A percentile compares a stretch with the other conserved stretches of the same genome.
Conservation (phyloP, 2,329 filamentous ascomycete genomes). For the Pestalotiopsis fici region DNA sequence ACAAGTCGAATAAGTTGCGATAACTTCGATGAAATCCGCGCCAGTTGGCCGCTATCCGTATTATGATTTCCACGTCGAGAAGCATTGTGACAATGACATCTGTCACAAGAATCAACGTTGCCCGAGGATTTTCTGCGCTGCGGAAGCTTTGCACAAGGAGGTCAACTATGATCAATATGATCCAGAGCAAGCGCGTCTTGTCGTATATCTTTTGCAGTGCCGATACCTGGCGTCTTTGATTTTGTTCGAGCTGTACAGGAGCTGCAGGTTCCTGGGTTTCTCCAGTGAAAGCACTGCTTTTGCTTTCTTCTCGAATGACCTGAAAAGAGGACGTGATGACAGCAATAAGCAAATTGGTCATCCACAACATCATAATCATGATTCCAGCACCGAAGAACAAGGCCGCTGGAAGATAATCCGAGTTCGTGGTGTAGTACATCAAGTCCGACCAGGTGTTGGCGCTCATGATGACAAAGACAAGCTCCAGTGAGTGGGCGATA, state of each 20-base stretch:
- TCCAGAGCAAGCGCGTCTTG: conserved; percentile 76
- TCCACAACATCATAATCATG: conserved; percentile 93
- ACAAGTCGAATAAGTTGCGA: conserved; percentile 79
- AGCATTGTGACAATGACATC: conserved; percentile 78
- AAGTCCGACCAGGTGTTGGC: conserved; percentile 95
- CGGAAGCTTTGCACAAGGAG: conserved; percentile 78
- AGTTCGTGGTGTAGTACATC: conserved; percentile 90
- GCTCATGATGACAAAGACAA: conserved; percentile 98
- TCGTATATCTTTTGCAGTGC: conserved; percentile 71
- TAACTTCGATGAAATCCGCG: conserved; percentile 73
- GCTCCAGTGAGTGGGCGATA: conserved; percentile 84
- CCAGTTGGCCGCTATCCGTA: conserved; percentile 80
- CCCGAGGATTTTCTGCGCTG: conserved; percentile 74
- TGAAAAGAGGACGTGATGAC: conserved; percentile 99
- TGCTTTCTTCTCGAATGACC: conserved; percentile 95
- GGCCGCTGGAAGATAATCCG: conserved; percentile 84
- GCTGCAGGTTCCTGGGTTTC: conserved; percentile 54
- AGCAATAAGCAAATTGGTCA: conserved; percentile 91
- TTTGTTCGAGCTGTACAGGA: conserved; percentile 42
- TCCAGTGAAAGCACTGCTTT: conserved; percentile 86
- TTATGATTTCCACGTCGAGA: conserved; percentile 77
- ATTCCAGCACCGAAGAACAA: conserved; percentile 76
- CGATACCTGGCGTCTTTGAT: conserved; percentile 41
- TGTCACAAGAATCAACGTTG: conserved; percentile 67
- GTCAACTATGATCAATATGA: conserved; percentile 76